Base-by-base conservation (phyloP, 2,329 filamentous ascomycete genomes). In the Seiridium cupressi region DNA sequence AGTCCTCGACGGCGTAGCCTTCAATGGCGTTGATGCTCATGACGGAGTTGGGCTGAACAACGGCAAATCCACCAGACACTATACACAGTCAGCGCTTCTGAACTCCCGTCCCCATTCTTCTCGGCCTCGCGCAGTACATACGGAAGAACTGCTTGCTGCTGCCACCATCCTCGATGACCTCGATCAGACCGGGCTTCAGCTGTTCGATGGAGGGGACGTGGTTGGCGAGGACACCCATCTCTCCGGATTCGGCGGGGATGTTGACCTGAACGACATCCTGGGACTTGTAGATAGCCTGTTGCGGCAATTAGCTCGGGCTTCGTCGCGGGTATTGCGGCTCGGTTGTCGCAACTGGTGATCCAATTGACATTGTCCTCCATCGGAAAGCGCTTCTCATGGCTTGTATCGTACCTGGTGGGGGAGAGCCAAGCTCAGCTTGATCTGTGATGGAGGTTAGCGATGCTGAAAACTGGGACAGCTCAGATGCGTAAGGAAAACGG, bases 161-260 rank as follows among this genome's bases (percentile, higher is more conserved):
- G 74, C 92, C 91, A 74, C 82, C 86, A 86, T 99, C 95, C 85
- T 98, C 94, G 69, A 98, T 87, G 74, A 99, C 85, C 85, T 98
- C 94, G 69, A 99, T 86, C 69, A 98, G 82, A 74, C 95, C 95
- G 63, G 95, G 93, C 87, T 96, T 97, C 79, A 99, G 86, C 85
- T 99, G 95, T 86, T 99, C 95, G 75, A 99, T 98, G 64, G 93
- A 93, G 67, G 95, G 93, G 73, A 99, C 95, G 87, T 99, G 95
- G 86, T 95, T 96, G 77, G 95, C 95, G 76, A 99, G 90, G 72
- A 99, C 90, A 90, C 95, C 95, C 95, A 99, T 99, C 73, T 98
- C 95, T 77, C 95, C 95, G 65, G 93, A 96, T 79, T 97, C 95
- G 74, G 95, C 95, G 77, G 95, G 90, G 74, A 99, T 89, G 87